Base-by-base conservation (phyloP, 805 yeast genomes). In the Candida koratica region DNA sequence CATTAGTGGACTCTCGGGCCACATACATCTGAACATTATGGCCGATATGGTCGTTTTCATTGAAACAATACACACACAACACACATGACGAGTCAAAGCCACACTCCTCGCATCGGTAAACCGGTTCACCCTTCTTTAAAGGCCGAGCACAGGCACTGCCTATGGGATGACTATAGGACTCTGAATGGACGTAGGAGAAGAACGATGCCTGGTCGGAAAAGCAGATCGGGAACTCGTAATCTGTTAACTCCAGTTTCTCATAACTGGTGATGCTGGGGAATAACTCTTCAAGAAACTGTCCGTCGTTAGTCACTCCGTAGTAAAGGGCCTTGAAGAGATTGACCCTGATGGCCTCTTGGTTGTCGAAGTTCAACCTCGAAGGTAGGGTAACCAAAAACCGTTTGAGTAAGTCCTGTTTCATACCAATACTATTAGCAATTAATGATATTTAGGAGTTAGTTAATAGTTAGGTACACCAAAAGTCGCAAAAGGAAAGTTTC, bases 21-120 rank as follows among this genome's bases (percentile, higher is more conserved):
- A 63, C 64, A 52, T 68, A 75, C 36, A 71, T 69, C 18, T 68
- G 60, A 6, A 84, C 84, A 41, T 75, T 75, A 51, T 84, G 95
- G 35, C 70, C 79, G 10, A 58, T 52, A 53, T 84, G 95, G 48
- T 82, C 86, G 4, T 71, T 71, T 37, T 73, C 70, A 53, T 81
- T 80, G 60, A 82, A 84, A 54, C 95, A 84, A 46, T 77, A 61
- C 9, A 71, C 74, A 58, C 95, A 84, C 17, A 84, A 53, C 22
- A 85, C 88, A 64, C 94, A 84, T 0, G 89, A 81, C 6, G 77
- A 78, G 56, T 84, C 95, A 42, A 71, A 74, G 0, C 84, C 86
- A 64, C 95, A 84, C 39, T 83, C 85, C 22, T 66, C 66, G 51
- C 95, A 84, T 37, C 86, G 64, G 52, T 81, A 84, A 14, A 82